Evolutionary conservation across 169 alveolate species (phyloP).

Genomic region (Eimeria zaria): DNA sequence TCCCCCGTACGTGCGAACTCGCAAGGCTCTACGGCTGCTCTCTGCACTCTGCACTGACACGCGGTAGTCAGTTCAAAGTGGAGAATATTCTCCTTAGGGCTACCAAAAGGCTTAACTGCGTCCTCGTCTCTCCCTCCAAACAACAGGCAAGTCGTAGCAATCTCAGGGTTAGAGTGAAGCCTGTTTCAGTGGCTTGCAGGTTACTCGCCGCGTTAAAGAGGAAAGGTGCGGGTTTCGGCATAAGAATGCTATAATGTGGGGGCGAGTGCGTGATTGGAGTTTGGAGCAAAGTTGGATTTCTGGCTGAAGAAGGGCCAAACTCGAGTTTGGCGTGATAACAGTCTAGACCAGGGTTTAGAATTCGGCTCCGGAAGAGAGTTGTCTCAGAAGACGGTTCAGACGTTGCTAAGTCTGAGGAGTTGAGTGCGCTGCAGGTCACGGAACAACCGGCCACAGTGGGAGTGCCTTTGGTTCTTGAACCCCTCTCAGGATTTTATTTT

Average conservation of each 20-base stretch:
- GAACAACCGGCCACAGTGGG: constrained; percentile 91
- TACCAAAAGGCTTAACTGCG: constrained; percentile 78
- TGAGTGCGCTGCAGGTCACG: constrained; percentile 87
- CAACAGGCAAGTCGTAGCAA: constrained; percentile 55
- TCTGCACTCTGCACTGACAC: constrained; percentile 77
- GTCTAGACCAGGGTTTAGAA: not conserved
- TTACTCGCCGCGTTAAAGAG: not conserved
- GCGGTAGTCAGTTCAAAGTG: constrained; percentile 87
- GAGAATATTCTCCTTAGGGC: constrained; percentile 83
- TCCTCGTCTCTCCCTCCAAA: constrained; percentile 84
- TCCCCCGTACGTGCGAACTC: constrained; percentile 82
- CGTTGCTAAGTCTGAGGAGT: not conserved
- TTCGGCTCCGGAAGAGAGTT: not conserved
- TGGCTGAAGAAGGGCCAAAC: not conserved
- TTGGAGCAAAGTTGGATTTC: not conserved
- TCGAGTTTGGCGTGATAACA: not conserved
- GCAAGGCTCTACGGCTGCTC: constrained; percentile 83
- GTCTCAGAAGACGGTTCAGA: not conserved
- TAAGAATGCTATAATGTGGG: not conserved
- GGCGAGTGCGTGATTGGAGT: not conserved
- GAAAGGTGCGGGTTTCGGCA: not conserved
- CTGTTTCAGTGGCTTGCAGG: not conserved
- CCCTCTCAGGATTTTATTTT: constrained; percentile 95
- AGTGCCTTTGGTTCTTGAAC: constrained; percentile 96
- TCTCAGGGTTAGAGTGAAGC: not conserved